phyloP scores from a whole-genome alignment of 139 green algal genomes.

The Gonium pectorale region DNA sequence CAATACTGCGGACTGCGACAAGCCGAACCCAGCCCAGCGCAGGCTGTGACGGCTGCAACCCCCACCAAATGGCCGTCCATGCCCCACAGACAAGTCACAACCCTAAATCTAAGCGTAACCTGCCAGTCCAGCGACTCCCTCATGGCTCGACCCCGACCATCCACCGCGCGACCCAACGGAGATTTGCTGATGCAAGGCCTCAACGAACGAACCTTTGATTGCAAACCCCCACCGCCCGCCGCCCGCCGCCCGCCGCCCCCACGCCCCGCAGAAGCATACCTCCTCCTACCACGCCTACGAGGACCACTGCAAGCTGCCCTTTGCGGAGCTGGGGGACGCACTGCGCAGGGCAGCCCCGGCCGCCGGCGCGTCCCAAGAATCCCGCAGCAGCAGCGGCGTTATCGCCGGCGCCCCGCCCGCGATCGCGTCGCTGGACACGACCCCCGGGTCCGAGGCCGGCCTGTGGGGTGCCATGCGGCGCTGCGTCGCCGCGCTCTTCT shows the following conservation, averaged over 20 bases:
- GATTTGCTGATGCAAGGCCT: no score
- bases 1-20: no score
- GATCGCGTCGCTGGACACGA: constrained; percentile 7
- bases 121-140: no score
- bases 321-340: constrained; percentile 49
- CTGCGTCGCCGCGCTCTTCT: constrained; percentile 33
- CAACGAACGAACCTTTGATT: no score
- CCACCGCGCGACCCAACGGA: no score
- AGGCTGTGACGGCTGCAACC: no score
- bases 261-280: constrained; percentile 53
- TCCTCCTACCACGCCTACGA: constrained; percentile 65
- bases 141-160: no score
- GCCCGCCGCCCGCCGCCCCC: no score
- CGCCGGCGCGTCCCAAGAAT: not conserved
- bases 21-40: no score
- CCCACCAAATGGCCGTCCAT: not conserved
- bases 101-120: no score
- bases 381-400: not conserved
- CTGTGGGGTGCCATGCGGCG: constrained; percentile 58
- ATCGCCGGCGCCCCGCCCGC: not conserved
- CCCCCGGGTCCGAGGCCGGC: not conserved
- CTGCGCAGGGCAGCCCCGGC: constrained; percentile 17
- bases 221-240: no score
- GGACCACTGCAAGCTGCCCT: constrained; percentile 69
- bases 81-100: no score